These are phyloP conservation scores for Hygrophila difformis DNA, from an alignment of 257 asterid genomes.

Conservation along the genomic window DNA sequence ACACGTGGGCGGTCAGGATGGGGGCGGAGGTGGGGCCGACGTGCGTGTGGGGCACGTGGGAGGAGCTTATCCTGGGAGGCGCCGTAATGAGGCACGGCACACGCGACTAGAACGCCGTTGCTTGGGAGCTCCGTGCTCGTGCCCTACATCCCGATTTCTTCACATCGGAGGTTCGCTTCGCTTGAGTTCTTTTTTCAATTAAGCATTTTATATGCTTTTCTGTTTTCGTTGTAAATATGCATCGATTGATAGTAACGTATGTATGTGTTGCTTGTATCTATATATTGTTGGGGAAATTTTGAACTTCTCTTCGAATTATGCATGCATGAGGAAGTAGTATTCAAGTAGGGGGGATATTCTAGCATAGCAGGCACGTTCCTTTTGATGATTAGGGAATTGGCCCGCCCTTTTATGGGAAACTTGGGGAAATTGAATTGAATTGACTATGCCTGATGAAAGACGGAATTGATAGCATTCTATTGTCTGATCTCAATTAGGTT, in stretches of 20 bases:
- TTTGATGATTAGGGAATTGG: too few species aligned
- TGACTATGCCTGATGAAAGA: not conserved
- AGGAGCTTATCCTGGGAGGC: constrained; percentile 51
- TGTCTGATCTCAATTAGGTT: not conserved
- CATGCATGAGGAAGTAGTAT: not conserved
- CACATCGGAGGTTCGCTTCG: constrained; percentile 41
- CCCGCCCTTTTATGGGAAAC: too few species aligned
- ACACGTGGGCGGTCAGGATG: constrained; percentile 37
- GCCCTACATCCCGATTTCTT: constrained; percentile 26
- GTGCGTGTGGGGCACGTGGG: constrained; percentile 58
- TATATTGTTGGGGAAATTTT: not conserved
- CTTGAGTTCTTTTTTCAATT: too few species aligned
- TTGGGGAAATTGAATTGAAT: not conserved
- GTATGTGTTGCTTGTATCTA: too few species aligned
- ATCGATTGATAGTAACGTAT: too few species aligned
- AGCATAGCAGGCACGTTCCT: too few species aligned
- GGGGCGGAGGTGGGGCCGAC: constrained; percentile 28
- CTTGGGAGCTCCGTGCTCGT: constrained; percentile 45
- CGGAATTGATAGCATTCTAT: too few species aligned
- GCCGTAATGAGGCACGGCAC: constrained; percentile 40
- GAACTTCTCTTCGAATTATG: not conserved
- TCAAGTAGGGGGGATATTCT: too few species aligned
- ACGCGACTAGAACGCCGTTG: constrained; percentile 54
- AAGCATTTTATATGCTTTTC: too few species aligned
- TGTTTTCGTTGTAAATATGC: too few species aligned